Percentiles rank a stretch among this genome's conserved stretches.
Evolutionary conservation across 108 stramenopile species (phyloP).

Genomic region (Asterionellopsis glacialis): DNA sequence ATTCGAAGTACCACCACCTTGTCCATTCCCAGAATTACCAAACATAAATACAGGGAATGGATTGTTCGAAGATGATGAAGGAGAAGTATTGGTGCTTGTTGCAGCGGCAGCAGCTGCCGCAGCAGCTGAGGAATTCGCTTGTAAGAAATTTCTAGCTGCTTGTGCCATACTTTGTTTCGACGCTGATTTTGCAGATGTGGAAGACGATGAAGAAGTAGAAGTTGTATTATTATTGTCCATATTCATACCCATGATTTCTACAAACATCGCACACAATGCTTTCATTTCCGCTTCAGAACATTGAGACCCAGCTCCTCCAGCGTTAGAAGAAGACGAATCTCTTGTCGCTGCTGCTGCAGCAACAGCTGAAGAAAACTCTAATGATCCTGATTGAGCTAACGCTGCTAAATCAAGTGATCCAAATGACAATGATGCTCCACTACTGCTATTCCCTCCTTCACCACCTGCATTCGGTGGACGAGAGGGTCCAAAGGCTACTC

Average conservation of each 20-base stretch:
- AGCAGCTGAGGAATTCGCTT: neutral
- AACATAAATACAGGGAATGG: slow-evolving; percentile 17
- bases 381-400: no score
- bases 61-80: neutral
- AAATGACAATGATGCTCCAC: no score
- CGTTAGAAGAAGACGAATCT: no score
- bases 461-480: no score
- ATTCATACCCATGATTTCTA: slow-evolving; percentile 48
- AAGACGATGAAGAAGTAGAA: neutral
- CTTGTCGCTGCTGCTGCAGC: no score
- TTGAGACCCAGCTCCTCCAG: neutral
- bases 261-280: slow-evolving; percentile 59
- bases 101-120: neutral
- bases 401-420: no score
- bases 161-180: neutral
- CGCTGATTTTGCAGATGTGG: neutral
- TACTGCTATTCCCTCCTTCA: no score
- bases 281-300: slow-evolving; percentile 45
- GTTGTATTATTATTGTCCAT: neutral
- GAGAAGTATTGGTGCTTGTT: neutral
- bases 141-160: neutral
- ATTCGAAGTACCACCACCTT: neutral
- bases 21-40: slow-evolving; percentile 11
- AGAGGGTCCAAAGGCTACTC: no score
- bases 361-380: no score